phyloP scores from a whole-genome alignment of 352 stramenopile genomes.

The Pelagophyceae sp. region DNA sequence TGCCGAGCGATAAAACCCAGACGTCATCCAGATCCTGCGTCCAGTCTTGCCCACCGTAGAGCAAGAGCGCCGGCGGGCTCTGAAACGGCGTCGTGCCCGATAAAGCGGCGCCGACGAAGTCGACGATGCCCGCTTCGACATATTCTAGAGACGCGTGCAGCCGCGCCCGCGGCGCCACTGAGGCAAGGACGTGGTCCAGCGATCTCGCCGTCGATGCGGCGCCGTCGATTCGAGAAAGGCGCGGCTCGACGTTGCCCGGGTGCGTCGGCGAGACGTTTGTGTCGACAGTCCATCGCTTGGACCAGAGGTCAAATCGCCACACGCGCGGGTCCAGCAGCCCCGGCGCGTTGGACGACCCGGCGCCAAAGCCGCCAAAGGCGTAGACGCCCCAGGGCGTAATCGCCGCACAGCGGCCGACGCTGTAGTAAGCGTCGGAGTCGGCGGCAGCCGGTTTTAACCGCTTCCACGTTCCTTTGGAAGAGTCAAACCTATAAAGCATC shows the following conservation, averaged over 20 bases:
- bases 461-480: background rate
- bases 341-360: background rate
- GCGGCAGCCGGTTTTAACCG: background rate
- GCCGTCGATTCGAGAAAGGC: background rate
- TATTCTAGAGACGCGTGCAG: background rate
- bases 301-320: background rate
- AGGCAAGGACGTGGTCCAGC: background rate
- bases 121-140: background rate
- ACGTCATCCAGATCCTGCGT: background rate
- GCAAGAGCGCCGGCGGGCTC: background rate
- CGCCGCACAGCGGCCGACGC: background rate
- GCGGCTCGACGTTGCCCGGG: background rate
- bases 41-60: background rate
- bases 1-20: constrained; percentile 2
- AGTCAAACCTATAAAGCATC: background rate
- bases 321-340: background rate
- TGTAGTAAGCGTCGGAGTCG: background rate
- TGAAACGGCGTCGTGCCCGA: background rate
- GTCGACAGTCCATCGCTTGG: background rate
- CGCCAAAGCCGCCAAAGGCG: background rate
- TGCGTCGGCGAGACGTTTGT: background rate
- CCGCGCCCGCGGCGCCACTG: background rate
- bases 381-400: constrained; percentile 10
- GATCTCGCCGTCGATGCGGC: background rate
- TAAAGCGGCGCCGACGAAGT: background rate